Evolutionary conservation across 208 protist genomes (phyloP).

Genomic region (Wallacemonas sp.): DNA sequence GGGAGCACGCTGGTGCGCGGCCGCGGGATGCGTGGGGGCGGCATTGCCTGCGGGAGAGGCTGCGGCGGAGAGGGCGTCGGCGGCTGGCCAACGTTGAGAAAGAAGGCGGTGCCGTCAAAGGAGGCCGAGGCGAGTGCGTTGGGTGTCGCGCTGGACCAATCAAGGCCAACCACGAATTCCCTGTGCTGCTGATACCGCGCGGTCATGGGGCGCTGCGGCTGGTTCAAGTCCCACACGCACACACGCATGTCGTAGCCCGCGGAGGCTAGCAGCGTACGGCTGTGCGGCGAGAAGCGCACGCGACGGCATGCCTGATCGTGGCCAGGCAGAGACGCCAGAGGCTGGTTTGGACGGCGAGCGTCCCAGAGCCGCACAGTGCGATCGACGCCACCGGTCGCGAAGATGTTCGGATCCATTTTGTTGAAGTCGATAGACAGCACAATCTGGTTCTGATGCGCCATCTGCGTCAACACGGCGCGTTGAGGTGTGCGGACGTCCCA

Average conservation of each 20-base stretch:
- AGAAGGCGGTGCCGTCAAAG: constrained; percentile 79
- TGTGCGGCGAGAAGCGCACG: constrained; percentile 81
- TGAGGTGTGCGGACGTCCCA: constrained; percentile 79
- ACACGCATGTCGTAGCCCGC: constrained; percentile 90
- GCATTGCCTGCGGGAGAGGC: constrained; percentile 63
- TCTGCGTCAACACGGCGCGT: constrained; percentile 73
- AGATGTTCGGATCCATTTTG: constrained; percentile 88
- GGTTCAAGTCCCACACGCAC: constrained; percentile 85
- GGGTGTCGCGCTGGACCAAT: constrained; percentile 77
- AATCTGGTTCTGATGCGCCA: constrained; percentile 83
- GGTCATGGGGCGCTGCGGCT: constrained; percentile 74
- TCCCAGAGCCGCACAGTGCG: constrained; percentile 88
- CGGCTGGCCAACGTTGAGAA: constrained; percentile 59
- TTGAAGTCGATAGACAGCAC: constrained; percentile 91
- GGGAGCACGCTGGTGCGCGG: constrained; percentile 65
- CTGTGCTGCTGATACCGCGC: constrained; percentile 86
- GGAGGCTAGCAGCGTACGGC: constrained; percentile 70
- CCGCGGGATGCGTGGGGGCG: constrained; percentile 64
- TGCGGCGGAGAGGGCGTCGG: constrained; percentile 49
- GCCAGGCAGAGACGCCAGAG: constrained; percentile 74
- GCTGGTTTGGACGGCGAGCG: constrained; percentile 66
- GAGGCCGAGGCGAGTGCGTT: constrained; percentile 63
- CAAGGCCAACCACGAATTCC: constrained; percentile 88
- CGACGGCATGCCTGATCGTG: constrained; percentile 89
- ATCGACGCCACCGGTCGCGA: constrained; percentile 86